Base-by-base conservation (phyloP, 192 early-diverging fungal genomes). In the Coemansia asiatica region DNA sequence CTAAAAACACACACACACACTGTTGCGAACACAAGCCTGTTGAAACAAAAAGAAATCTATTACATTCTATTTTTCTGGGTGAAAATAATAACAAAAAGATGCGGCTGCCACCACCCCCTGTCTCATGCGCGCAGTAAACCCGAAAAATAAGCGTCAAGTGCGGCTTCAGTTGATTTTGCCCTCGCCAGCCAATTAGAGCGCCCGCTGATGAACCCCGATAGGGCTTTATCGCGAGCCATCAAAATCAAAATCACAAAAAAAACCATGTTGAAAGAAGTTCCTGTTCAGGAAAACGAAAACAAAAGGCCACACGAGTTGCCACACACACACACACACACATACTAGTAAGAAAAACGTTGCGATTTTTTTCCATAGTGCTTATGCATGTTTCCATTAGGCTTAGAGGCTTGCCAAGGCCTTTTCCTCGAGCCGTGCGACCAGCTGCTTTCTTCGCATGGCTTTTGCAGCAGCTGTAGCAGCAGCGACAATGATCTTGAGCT, bases 361-460 rank as follows among this genome's bases (percentile, higher is more conserved):
- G 26, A 21, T 10, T n/a, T n/a, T n/a, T n/a, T n/a, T 44, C 8
- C 3, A 16, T 44, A 16, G 10, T 44, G 40, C 15, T 2, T 9
- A n/a, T n/a, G n/a, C 40, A 13, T 16, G 40, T 29, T 56, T 69
- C 68, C 62, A 57, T 19, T 25, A 33, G 50, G 48, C 50, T 19
- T 36, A 38, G 40, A 5, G 40, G 15, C 40, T 44, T 44, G 40
- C 15, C 35, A 16, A 28, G 9, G 46, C 40, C 22, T 31, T 54
- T 51, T 74, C 50, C 28, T 74, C 71, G 10, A 76, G 65, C 10
- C 68, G 68, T 46, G 60, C 57, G 16, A 82, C 68, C 4, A 76
- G 66, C 68, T 76, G 74, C 60, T 82, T 82, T 22, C 72, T 67
- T 27, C 71, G 74, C 80, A 82, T 77, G 10, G 80, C 70, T 55